Base-by-base conservation (phyloP, 208 protist genomes). In the Trypanosomatidae sp. region DNA sequence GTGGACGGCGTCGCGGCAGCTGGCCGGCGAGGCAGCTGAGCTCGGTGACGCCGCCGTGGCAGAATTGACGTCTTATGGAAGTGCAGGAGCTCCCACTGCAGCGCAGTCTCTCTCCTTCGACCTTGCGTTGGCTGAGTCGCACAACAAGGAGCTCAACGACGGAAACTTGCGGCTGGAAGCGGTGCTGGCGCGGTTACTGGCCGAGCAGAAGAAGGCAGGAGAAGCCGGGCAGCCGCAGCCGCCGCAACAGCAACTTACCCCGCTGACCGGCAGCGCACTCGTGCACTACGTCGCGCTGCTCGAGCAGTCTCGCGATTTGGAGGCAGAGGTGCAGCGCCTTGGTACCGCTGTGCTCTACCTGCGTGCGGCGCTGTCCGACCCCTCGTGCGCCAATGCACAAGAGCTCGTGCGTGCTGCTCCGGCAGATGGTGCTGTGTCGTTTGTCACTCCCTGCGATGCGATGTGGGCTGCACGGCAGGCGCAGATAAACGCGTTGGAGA, bases 301-400 rank as follows among this genome's bases (percentile, higher is more conserved):
- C 46, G 1, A 56, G 56, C 17, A 60, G 74, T 55, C 69, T 7
- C 67, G 55, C 1, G 77, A 64, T 7, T 47, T 87, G 52, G 82
- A 90, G 55, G 71, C 30, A 47, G 69, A 86, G 30, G 75, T 80
- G 53, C 74, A 87, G 46, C 66, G 65, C 2, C 67, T 90, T 28
- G 85, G 85, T 7, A 41, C 66, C 1, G 82, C 82, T n/a, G 82
- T 87, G 53, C 71, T 90, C 22, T 77, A 65, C 25, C 73, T 90
- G 59, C 73, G 85, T 53, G 39, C 50, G 52, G 41, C 15, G 41
- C n/a, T n/a, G n/a, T n/a, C n/a, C n/a, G n/a, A n/a, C n/a, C n/a
- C n/a, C n/a, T n/a, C n/a, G n/a, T n/a, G n/a, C n/a, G n/a, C n/a
- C n/a, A n/a, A n/a, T n/a, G n/a, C n/a, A n/a, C n/a, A n/a, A n/a